Evolutionary conservation across 2,329 filamentous ascomycete species (phyloP), one percentile per base, ranked within the genome.

Genomic region (Curvularia eragrostidis): DNA sequence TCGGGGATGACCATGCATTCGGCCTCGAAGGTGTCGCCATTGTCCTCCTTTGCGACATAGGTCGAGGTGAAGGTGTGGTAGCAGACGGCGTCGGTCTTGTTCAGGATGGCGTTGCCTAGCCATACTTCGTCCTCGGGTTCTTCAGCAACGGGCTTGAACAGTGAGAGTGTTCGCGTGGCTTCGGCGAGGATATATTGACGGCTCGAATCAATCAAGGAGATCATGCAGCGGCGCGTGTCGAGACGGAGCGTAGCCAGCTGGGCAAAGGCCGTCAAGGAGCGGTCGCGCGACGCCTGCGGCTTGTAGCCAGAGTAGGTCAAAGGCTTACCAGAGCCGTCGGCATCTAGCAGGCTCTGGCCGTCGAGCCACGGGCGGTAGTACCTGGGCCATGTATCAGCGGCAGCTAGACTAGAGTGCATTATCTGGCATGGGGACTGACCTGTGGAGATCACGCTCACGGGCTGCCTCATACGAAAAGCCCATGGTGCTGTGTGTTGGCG

Each of bases 171-270:
- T 42, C 66, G 67, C 13, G 75, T 78, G 28, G 75, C 75, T 61
- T 78, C 76, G 39, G 74, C 74, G 41, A 78, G 70, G 43, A 78
- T 74, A 61, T 76, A 78, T 52, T 76, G 74, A 43, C 67, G 67
- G 23, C 62, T 66, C n/a, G 68, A 68, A 56, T 77, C 75, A 55
- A 78, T 73, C 18, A 78, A 64, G 5, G 75, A 77, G 1, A 77
- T 66, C 71, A 77, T 73, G 49, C 68, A 65, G 8, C 76, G 67
- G 47, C 71, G 69, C 18, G 70, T 67, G 53, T 73, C 53, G 8
- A 78, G 65, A 19, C 74, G 67, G 2, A 77, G 64, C 18, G 73
- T 58, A 3, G 69, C 74, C 8, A 77, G 68, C 59, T 78, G 75
- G 48, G 70, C 72, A 50, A 77, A 75, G 51, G 74, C 73, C 2